Evolutionary conservation across 129 eudicot genomes (phyloP), one percentile per base, ranked within the genome.

Genomic region (Centaurea solstitialis): DNA sequence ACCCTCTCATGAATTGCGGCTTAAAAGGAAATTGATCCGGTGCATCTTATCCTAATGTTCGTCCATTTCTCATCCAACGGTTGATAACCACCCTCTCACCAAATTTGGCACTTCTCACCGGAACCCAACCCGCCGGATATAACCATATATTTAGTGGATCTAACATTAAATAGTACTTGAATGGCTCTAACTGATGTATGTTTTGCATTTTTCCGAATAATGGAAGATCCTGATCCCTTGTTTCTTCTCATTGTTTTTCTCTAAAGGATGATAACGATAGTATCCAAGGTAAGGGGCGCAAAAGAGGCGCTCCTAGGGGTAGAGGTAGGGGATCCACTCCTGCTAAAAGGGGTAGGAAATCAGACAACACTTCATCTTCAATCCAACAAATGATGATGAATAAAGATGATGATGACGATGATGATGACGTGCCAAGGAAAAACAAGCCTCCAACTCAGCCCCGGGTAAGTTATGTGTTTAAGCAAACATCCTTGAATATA

Each of bases 231-330:
- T 47, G 74, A 61, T n/a, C 75, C 10, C 5, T 30, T 64, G 28
- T 38, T 38, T 78, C 20, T 79, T 30, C 38, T 64, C 12, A 0
- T 45, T 47, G 59, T 6, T 71, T 6, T 71, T 53, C 6, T 75
- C 80, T 47, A 9, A 84, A 93, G 94, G 97, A 87, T 69, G 97
- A 89, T 26, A 76, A 81, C 38, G 93, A 87, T 71, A 43, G 85
- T 28, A 26, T 87, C 6, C 91, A 47, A 73, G 93, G 81, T 64
- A 95, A 93, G 80, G 92, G 97, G 15, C 89, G 90, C 22, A 95
- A 93, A 93, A 89, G 98, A 87, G 93, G 88, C 45, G 98, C 99
- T 73, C 88, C 98, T n/a, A 89, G 94, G 87, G 97, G 98, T 79
- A 91, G 93, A 80, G 99, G 97, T 74, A 84, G 89, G 88, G 97